A percentile compares a stretch with the other conserved stretches of the same genome.
phyloP scores from a whole-genome alignment of 2,329 filamentous ascomycete species.

The Colletotrichum plurivorum region DNA sequence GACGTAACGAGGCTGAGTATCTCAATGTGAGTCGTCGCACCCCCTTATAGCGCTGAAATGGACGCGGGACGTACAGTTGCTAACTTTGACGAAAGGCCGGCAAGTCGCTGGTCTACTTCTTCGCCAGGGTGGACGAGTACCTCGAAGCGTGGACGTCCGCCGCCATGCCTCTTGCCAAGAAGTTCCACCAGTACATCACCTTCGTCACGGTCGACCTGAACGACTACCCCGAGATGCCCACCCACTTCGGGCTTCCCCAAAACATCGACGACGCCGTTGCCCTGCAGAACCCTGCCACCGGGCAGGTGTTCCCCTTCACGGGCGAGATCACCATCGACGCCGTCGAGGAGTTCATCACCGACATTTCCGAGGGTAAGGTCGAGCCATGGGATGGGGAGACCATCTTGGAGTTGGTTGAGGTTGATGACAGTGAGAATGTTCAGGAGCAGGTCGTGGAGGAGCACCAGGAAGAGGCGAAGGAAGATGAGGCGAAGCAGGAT shows the following conservation, averaged over 20 bases:
- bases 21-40: constrained; percentile 7
- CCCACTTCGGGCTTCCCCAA: constrained; percentile 53
- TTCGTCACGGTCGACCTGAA: constrained; percentile 62
- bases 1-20: constrained; percentile 59
- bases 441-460: background rate
- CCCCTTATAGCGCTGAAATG: no score
- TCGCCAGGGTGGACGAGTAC: constrained; percentile 45
- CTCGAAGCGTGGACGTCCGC: constrained; percentile 54
- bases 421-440: constrained; percentile 2
- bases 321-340: constrained; percentile 49
- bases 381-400: constrained; percentile 53
- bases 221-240: constrained; percentile 61
- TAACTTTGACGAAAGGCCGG: constrained; percentile 47
- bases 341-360: constrained; percentile 59
- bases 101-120: constrained; percentile 55
- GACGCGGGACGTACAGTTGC: no score
- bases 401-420: constrained; percentile 25
- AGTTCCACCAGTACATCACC: constrained; percentile 61
- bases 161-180: constrained; percentile 53
- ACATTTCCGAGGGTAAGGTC: constrained; percentile 59
- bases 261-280: constrained; percentile 51
- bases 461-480: constrained; percentile 34
- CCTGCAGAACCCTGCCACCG: constrained; percentile 60
- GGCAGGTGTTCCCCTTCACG: constrained; percentile 57
- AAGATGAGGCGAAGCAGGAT: background rate